These are phyloP conservation scores for Ophiocordyceps camponoti-leonardi DNA, from an alignment of 2,329 filamentous ascomycete species.

Conservation along the genomic window DNA sequence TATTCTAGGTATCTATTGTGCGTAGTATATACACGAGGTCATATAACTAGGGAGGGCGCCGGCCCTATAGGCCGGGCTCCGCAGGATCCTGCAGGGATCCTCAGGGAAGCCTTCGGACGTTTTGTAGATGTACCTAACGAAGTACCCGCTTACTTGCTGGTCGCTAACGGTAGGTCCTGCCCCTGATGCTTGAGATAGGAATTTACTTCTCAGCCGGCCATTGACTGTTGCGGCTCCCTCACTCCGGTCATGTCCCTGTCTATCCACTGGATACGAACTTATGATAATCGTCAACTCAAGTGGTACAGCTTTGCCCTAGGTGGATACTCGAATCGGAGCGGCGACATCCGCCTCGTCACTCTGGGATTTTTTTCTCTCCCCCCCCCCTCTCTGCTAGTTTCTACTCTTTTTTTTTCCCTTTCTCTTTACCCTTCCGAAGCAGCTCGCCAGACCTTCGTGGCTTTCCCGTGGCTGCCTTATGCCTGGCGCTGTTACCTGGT, in stretches of 20 bases:
- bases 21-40: no score
- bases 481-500: slow-evolving; percentile 5
- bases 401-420: not conserved
- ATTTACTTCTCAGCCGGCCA: not conserved
- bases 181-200: not conserved
- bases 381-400: slow-evolving; percentile 3
- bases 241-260: not conserved
- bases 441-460: slow-evolving; percentile 5
- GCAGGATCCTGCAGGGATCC: no score
- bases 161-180: not conserved
- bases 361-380: slow-evolving; percentile 14
- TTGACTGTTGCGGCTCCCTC: not conserved
- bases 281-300: not conserved
- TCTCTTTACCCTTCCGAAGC: slow-evolving; percentile 3
- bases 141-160: not conserved
- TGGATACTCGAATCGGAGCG: not conserved
- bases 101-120: no score
- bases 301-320: not conserved
- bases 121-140: not conserved
- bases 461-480: slow-evolving; percentile 11
- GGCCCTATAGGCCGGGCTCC: no score
- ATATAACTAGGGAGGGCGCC: no score
- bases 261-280: not conserved
- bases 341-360: slow-evolving; percentile 1
- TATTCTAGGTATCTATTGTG: no score